Evolutionary conservation across 2,329 filamentous ascomycete genomes (phyloP).

Genomic region (Gaeumannomyces tritici): DNA sequence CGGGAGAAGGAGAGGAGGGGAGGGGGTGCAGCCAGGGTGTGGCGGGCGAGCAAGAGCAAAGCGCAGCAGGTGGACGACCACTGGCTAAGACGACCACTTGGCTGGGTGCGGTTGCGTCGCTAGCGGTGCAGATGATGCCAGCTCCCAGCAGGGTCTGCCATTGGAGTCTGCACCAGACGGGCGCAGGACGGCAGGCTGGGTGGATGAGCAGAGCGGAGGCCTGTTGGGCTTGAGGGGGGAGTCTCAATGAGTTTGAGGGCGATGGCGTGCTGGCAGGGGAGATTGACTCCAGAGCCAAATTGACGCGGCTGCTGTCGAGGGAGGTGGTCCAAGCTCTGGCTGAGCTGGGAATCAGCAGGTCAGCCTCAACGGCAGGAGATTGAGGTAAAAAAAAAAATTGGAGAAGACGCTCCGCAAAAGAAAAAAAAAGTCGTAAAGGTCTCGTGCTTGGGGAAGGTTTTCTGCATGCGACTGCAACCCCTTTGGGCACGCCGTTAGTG

Average conservation of each 20-base stretch:
- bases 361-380: neutral
- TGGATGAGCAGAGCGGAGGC: neutral
- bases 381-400: too few species aligned
- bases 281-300: slow-evolving; percentile 2
- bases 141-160: neutral
- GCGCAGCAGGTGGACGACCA: neutral
- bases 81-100: neutral
- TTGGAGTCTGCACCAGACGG: neutral
- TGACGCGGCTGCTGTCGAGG: neutral
- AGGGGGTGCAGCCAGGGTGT: neutral
- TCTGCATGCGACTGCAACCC: too few species aligned
- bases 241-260: neutral
- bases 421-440: too few species aligned
- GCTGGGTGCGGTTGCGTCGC: slow-evolving; percentile 4
- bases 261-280: slow-evolving; percentile 17
- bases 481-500: neutral
- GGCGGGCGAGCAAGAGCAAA: neutral
- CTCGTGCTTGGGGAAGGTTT: neutral
- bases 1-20: too few species aligned
- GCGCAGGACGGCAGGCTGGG: neutral
- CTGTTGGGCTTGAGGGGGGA: neutral
- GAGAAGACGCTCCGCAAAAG: too few species aligned
- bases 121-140: slow-evolving; percentile 5
- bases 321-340: neutral
- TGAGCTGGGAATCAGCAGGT: too few species aligned